A percentile compares a stretch with the other conserved stretches of the same genome.
Conservation (phyloP, 179 eudicot species). For the Gypsophila paniculata region DNA sequence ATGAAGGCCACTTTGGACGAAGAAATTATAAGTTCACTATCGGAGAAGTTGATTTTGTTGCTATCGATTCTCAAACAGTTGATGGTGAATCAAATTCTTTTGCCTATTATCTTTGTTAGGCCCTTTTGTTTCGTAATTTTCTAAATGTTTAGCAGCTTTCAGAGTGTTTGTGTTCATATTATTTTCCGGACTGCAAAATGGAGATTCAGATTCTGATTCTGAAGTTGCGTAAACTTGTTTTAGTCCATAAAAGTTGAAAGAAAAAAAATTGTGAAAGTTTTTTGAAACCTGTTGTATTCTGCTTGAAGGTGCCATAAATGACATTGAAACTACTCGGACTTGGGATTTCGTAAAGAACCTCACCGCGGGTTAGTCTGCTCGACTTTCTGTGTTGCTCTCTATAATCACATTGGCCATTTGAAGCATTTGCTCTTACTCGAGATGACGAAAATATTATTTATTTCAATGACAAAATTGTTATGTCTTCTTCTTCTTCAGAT, state of each 20-base stretch:
- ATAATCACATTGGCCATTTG: background rate
- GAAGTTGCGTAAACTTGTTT: background rate
- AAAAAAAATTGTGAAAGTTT: background rate
- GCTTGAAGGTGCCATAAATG: constrained; percentile 49
- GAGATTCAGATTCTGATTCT: background rate
- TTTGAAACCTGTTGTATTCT: constrained; percentile 7
- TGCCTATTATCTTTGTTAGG: constrained; percentile 1
- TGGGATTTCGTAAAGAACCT: constrained; percentile 66
- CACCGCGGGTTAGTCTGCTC: constrained; percentile 47
- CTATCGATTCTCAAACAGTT: constrained; percentile 77
- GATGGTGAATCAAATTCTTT: constrained; percentile 50
- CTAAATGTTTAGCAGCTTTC: background rate
- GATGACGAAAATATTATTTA: too few relatives aligned
- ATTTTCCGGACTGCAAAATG: background rate
- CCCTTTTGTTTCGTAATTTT: background rate
- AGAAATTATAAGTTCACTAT: constrained; percentile 60
- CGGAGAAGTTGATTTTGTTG: constrained; percentile 81
- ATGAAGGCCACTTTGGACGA: constrained; percentile 67
- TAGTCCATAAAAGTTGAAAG: background rate
- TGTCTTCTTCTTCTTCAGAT: constrained; percentile 32
- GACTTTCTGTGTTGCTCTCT: background rate
- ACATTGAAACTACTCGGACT: constrained; percentile 41
- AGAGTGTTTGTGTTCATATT: background rate
- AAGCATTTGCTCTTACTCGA: background rate
- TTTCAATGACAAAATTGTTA: background rate